Evolutionary conservation across 2,329 filamentous ascomycete species (phyloP).

Genomic region (Penicillium sp.): DNA sequence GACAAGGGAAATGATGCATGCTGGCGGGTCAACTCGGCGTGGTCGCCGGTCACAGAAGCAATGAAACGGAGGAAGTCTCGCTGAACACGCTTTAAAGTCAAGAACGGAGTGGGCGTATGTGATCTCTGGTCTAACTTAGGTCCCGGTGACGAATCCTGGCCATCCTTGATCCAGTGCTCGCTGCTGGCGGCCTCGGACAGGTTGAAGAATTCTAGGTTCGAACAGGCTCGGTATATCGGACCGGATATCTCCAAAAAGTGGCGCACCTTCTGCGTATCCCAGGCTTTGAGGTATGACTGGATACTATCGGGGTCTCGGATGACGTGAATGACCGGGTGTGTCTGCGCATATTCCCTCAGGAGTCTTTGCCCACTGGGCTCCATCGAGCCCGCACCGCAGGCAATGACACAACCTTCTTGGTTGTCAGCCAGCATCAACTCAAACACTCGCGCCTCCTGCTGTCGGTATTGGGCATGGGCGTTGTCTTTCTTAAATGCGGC

Average conservation of each 20-base stretch:
- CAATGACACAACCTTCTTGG: conserved; percentile 62
- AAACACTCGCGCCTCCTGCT: conserved; percentile 61
- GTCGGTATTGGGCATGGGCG: conserved; percentile 61
- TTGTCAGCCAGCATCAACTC: conserved; percentile 59
- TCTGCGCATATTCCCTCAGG: conserved; percentile 60
- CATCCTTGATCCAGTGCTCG: conserved; percentile 25
- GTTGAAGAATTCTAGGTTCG: conserved; percentile 76
- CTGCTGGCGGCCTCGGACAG: conserved; percentile 55
- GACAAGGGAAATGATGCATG: conserved; percentile 60
- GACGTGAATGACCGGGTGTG: conserved; percentile 69
- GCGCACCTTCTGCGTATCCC: conserved; percentile 55
- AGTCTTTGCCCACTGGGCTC: conserved; percentile 61
- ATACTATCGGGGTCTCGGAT: conserved; percentile 64
- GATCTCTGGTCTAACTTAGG: conserved; percentile 39
- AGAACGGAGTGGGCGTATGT: conserved; percentile 54
- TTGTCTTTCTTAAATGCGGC: conserved; percentile 62
- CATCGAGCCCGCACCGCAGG: conserved; percentile 67
- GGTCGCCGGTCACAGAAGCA: conserved; percentile 53
- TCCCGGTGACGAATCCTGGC: conserved; percentile 26
- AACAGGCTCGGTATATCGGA: conserved; percentile 61
- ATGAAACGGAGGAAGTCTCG: conserved; percentile 68
- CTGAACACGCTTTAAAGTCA: conserved; percentile 66
- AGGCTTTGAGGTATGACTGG: conserved; percentile 59
- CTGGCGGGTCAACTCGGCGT: conserved; percentile 31
- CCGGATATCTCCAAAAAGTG: conserved; percentile 54